Evolutionary conservation across 352 stramenopile genomes (phyloP), one percentile per base, ranked within the genome.

Genomic region (Globisporangium uncinulatum): DNA sequence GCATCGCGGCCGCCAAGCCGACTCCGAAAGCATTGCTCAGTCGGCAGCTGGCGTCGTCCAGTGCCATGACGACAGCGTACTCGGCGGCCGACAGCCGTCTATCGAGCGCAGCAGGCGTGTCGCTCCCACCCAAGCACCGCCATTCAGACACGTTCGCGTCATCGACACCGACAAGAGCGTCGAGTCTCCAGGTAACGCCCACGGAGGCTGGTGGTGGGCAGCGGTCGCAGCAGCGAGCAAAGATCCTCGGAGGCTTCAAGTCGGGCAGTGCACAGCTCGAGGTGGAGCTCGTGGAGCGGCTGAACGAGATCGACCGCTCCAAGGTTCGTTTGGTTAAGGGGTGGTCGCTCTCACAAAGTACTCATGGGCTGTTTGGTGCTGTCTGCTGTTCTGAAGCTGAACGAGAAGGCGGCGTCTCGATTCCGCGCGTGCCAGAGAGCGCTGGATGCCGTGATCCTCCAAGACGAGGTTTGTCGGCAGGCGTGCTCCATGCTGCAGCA

Each of bases 241-340:
- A 31, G 44, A 10, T 45, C 15, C 29, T 74, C 32, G 62, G 68
- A 17, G 68, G 71, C 17, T 87, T 72, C 70, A 84, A 77, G 50
- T 76, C 75, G 9, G 70, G 44, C 13, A 71, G 63, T 1, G 66
- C 83, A 13, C 68, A 83, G 34, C 67, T 91, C 1, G 81, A 91
- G 61, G 67, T 87, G 19, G 76, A 89, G 50, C 59, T 91, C 21
- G 69, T 73, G 7, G 75, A 87, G 51, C 70, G 75, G 0, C 58
- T 91, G 21, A 80, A 86, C 51, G 78, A 86, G 41, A 84, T 91
- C 48, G 78, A 86, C 13, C 66, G 74, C 11, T 84, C 73, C 47
- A 85, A 84, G 45, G 79, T 87, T 55, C 17, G 62, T 51, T 46
- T 17, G 42, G 14, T 8, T 46, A 29, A 4, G 2, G 24, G 24